Evolutionary conservation across 2,329 filamentous ascomycete genomes (phyloP), one percentile per base, ranked within the genome.

Genomic region (Epichloe gansuensis): DNA sequence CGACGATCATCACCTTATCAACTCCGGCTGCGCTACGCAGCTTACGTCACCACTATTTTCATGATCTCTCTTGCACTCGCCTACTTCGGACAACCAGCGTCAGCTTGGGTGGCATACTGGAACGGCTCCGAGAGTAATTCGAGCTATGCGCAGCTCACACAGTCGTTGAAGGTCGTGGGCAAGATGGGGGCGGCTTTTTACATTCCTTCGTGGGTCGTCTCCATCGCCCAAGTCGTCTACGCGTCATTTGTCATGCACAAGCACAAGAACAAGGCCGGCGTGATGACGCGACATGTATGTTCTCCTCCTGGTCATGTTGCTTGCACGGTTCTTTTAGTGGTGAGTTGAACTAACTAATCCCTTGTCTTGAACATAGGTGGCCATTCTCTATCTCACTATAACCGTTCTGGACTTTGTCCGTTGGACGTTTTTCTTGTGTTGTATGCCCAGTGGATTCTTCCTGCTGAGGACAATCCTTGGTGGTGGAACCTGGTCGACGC

Each of bases 401-500:
- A 51, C 53, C 4, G n/a, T 52, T 2, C 17, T 55, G 17, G 53
- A 55, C 28, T 45, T 55, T 37, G 15, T 51, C 13, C 50, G 53
- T 13, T 55, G 53, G 53, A 55, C 51, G 1, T 48, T 55, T 11
- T 55, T 23, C 42, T 55, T 15, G 35, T 52, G 4, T n/a, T 55
- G 6, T 55, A 55, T 44, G 47, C 50, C 3, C 43, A 25, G 6
- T 55, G 50, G 50, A 52, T 55, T 45, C 47, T 55, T 13, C 53
- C 53, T 12, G 31, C 46, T 5, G 8, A 13, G n/a, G 50, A 49
- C 21, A 52, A 23, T 3, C 53, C 53, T n/a, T 44, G 2, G 12
- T 55, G 53, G 53, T 55, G 53, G 53, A 51, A 41, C 42, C 37
- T 55, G 15, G 25, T 55, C 21, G 53, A 55, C 28, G 53, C 43